Evolutionary conservation across 2,329 filamentous ascomycete genomes (phyloP).

Genomic region (Fusarium sp.): DNA sequence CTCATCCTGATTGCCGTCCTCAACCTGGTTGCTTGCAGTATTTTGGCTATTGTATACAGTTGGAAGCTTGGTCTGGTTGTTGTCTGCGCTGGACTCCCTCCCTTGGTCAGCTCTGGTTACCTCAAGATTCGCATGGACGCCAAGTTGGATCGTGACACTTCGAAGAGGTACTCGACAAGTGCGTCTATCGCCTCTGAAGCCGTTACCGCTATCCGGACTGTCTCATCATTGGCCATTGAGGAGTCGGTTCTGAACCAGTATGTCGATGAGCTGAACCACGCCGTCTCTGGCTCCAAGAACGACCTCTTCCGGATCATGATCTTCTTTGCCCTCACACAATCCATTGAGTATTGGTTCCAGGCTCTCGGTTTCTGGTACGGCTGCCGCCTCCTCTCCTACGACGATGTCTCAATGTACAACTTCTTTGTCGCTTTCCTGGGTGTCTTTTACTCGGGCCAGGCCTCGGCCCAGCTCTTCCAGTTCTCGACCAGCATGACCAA

Average conservation of each 20-base stretch:
- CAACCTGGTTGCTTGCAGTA: conserved; percentile 50
- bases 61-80: conserved; percentile 63
- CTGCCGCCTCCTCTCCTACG: conserved; percentile 49
- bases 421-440: conserved; percentile 63
- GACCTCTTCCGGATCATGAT: conserved; percentile 49
- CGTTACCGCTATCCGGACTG: conserved; percentile 52
- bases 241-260: conserved; percentile 47
- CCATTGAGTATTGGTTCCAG: conserved; percentile 52
- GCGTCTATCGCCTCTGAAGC: conserved; percentile 57
- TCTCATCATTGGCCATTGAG: conserved; percentile 56
- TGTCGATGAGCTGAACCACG: conserved; percentile 44
- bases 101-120: conserved; percentile 50
- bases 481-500: conserved; percentile 65
- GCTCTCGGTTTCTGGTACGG: conserved; percentile 57
- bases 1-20: conserved; percentile 52
- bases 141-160: conserved; percentile 50
- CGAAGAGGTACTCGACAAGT: conserved; percentile 49
- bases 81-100: conserved; percentile 55
- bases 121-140: conserved; percentile 54
- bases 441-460: conserved; percentile 59
- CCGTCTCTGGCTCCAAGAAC: conserved; percentile 43
- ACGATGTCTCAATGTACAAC: conserved; percentile 63
- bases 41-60: conserved; percentile 56
- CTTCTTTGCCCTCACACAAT: conserved; percentile 52
- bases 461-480: conserved; percentile 53